Evolutionary conservation across 2,329 filamentous ascomycete genomes (phyloP), one percentile per base, ranked within the genome.

Genomic region (Truncatella angustata): DNA sequence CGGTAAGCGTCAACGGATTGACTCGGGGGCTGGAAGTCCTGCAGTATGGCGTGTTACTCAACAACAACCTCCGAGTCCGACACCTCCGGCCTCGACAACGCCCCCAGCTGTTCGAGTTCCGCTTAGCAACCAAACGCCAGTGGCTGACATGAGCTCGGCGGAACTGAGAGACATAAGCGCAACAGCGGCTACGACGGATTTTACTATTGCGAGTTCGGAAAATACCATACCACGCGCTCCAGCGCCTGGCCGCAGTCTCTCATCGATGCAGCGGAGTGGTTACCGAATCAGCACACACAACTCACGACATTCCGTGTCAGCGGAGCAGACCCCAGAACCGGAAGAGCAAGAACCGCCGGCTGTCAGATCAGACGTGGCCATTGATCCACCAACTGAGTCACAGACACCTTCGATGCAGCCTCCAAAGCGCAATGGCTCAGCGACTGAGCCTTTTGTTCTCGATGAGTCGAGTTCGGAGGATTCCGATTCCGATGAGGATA

Each of bases 231-330:
- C 37, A 11, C 35, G 54, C 3, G 18, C 51, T 14, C 44, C 10
- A 2, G 47, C 54, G 18, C 60, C 59, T 4, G 16, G 24, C 23
- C 43, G 43, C 20, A 67, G 63, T 24, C 60, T 67, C 3, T 64
- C 62, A 1, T 61, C 63, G 0, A 51, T 59, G 7, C 64, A 67
- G 47, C 56, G 57, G 3, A 64, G 65, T 44, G 66, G 65, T 6
- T 67, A 67, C 18, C 58, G 62, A 4, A 58, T 67, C 16, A 64
- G 62, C 5, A 64, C 64, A 2, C 64, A 67, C 30, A 48, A 58
- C 21, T 21, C 56, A 2, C 56, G 52, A 18, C 43, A 46, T 14
- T 40, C 47, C 5, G n/a, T 14, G 4, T 24, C 58, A 3, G 23
- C 42, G 6, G 16, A 53, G 21, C 21, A 42, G 10, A 34, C 52